Base-by-base conservation (phyloP, 2,329 filamentous ascomycete species). In the Coniella vitis region DNA sequence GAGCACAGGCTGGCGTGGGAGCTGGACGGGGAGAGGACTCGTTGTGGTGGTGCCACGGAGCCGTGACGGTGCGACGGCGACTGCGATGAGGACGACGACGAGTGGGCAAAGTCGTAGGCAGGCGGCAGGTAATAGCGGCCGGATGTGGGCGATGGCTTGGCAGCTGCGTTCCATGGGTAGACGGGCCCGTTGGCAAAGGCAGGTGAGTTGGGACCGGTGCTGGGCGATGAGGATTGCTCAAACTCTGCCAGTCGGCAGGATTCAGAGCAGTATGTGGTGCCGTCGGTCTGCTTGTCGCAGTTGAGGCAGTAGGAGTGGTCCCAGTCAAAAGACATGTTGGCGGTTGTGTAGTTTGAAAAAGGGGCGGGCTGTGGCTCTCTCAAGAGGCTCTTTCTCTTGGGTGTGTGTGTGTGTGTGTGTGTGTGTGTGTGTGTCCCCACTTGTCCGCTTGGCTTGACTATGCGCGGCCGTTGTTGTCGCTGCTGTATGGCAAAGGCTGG, bases 281-380 rank as follows among this genome's bases (percentile, higher is more conserved):
- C 83, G 56, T 87, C 79, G 53, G 86, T 90, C 70, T 94, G 87
- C 71, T 86, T 85, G 72, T 96, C 90, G 74, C 90, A 96, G 72
- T 86, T 83, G 60, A 96, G 82, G 76, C 90, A 96, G 79, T 89
- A 95, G 69, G 94, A 85, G 67, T 86, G 87, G 60, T 87, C 87
- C 89, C 90, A 95, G 58, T 79, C 76, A 63, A 72, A 70, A 65
- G 75, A 72, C 74, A 79, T 79, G 57, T 63, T 69, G 9, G 20
- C 25, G 16, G 25, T 34, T n/a, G n/a, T n/a, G n/a, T n/a, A n/a
- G 35, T 31, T 35, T 4, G 48, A 20, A 16, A n/a, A 38, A 8
- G 10, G 19, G 29, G 13, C 29, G 12, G 17, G 19, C 13, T 25
- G 14, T 9, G 41, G 49, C 25, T 29, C 25, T 29, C 25, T 29